phyloP scores from a whole-genome alignment of 2,329 filamentous ascomycete species.

The Aspergillus texensis region DNA sequence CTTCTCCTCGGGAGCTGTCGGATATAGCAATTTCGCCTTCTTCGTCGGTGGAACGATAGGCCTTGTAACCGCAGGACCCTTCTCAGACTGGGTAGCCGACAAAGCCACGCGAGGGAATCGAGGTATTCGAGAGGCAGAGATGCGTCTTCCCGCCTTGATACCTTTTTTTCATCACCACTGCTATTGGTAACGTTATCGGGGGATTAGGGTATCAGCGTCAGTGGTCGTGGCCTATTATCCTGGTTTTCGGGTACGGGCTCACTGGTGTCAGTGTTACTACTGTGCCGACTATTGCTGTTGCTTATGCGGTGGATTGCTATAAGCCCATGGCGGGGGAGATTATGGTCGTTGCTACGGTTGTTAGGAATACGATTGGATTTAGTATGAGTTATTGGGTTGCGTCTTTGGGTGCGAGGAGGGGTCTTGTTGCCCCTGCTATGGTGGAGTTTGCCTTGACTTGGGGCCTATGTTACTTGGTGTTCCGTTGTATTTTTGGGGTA shows the following conservation, averaged over 20 bases:
- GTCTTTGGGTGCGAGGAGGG: slow-evolving; percentile 49
- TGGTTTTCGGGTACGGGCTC: slow-evolving; percentile 61
- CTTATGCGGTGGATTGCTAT: slow-evolving; percentile 66
- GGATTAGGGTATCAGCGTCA: slow-evolving; percentile 56
- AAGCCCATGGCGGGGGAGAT: slow-evolving; percentile 64
- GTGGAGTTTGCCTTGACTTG: slow-evolving; percentile 58
- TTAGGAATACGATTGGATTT: slow-evolving; percentile 67
- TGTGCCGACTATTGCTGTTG: slow-evolving; percentile 59
- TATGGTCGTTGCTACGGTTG: slow-evolving; percentile 64
- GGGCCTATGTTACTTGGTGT: slow-evolving; percentile 59
- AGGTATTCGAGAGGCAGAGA: slow-evolving; percentile 61
- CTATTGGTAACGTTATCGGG: slow-evolving; percentile 61
- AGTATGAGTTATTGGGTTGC: slow-evolving; percentile 61
- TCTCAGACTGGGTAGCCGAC: slow-evolving; percentile 61
- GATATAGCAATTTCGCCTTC: slow-evolving; percentile 62
- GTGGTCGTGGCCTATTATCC: slow-evolving; percentile 59
- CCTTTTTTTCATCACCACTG: slow-evolving; percentile 61
- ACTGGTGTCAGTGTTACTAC: slow-evolving; percentile 62
- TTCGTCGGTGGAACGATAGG: slow-evolving; percentile 58
- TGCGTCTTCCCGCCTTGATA: slow-evolving; percentile 60
- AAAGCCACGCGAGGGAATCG: slow-evolving; percentile 55
- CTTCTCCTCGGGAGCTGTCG: slow-evolving; percentile 50
- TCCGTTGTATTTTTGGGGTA: slow-evolving; percentile 61
- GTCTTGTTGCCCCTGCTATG: slow-evolving; percentile 61
- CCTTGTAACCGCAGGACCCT: slow-evolving; percentile 56